Evolutionary conservation across 768 basidiomycete genomes (phyloP).

Genomic region (Leucosporidium scottii): DNA sequence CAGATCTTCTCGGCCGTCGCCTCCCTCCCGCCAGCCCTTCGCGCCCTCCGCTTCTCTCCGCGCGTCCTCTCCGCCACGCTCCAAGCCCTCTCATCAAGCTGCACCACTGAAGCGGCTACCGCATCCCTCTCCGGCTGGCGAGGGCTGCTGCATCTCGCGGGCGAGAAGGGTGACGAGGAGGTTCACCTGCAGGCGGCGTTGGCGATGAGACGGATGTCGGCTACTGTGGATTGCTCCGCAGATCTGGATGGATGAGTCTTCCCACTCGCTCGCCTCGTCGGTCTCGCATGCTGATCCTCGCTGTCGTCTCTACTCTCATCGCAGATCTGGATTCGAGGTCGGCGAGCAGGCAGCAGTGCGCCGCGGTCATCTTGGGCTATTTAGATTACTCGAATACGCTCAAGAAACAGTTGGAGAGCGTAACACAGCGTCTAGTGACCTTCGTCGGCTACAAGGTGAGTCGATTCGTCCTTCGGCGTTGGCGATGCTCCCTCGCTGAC

Average conservation of each 20-base stretch:
- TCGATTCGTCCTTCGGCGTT: not conserved
- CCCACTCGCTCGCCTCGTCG: not conserved
- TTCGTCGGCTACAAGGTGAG: conserved; percentile 9
- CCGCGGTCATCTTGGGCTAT: conserved; percentile 61
- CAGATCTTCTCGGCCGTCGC: conserved; percentile 54
- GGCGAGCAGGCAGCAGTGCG: conserved; percentile 58
- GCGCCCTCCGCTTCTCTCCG: conserved; percentile 52
- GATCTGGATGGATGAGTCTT: conserved; percentile 66
- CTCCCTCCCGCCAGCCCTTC: not conserved
- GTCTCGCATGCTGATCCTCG: too few relatives aligned
- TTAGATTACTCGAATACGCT: conserved; percentile 50
- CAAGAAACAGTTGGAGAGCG: accelerated
- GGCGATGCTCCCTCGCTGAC: not conserved
- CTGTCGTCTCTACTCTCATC: conserved; percentile 43
- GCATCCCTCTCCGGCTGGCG: conserved; percentile 61
- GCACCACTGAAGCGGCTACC: not conserved
- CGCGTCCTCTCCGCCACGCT: conserved; percentile 18
- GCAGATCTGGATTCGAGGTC: conserved; percentile 17
- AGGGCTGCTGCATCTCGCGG: conserved; percentile 50
- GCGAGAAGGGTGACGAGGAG: conserved; percentile 56
- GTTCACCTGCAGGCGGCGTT: conserved; percentile 13
- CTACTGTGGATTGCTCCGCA: not conserved
- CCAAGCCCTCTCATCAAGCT: conserved; percentile 2
- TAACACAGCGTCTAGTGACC: not conserved
- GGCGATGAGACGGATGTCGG: conserved; percentile 5